phyloP scores from a whole-genome alignment of 1,139 yeast genomes.

The Pichia cactophila region DNA sequence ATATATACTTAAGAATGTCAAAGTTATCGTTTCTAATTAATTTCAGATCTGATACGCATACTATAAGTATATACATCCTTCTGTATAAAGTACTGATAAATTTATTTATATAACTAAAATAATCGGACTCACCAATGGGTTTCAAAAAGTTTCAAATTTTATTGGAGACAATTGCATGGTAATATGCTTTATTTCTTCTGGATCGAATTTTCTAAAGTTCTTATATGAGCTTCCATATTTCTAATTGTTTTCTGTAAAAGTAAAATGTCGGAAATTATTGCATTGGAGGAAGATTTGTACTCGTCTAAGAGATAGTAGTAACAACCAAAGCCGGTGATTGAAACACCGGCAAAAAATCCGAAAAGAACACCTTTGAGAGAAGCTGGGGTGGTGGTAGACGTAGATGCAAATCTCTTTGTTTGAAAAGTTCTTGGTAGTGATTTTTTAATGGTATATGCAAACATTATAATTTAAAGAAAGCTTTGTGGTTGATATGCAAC shows the following conservation, averaged over 20 bases:
- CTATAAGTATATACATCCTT: too few species aligned
- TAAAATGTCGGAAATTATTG: conserved; percentile 67
- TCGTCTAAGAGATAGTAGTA: conserved; percentile 75
- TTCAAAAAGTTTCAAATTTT: too few species aligned
- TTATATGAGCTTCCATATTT: conserved; percentile 60
- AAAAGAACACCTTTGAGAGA: conserved; percentile 57
- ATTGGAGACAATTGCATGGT: too few species aligned
- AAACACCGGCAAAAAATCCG: conserved; percentile 74
- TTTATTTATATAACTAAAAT: too few species aligned
- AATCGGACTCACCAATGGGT: too few species aligned
- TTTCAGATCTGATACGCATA: too few species aligned
- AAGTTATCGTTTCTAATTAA: too few species aligned
- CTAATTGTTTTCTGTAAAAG: conserved; percentile 61
- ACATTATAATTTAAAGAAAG: conserved; percentile 8
- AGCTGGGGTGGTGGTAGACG: conserved; percentile 18
- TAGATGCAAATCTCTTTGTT: conserved; percentile 19
- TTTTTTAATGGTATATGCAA: conserved; percentile 12
- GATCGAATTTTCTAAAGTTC: conserved; percentile 10
- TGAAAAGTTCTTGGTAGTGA: conserved; percentile 9
- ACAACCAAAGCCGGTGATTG: conserved; percentile 66
- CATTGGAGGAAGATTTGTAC: conserved; percentile 64
- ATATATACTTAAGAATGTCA: too few species aligned
- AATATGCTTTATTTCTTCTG: conserved; percentile 8
- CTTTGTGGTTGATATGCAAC: too few species aligned
- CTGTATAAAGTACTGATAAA: too few species aligned